Evolutionary conservation across 2,329 filamentous ascomycete species (phyloP).

Genomic region (Hortaea werneckii): DNA sequence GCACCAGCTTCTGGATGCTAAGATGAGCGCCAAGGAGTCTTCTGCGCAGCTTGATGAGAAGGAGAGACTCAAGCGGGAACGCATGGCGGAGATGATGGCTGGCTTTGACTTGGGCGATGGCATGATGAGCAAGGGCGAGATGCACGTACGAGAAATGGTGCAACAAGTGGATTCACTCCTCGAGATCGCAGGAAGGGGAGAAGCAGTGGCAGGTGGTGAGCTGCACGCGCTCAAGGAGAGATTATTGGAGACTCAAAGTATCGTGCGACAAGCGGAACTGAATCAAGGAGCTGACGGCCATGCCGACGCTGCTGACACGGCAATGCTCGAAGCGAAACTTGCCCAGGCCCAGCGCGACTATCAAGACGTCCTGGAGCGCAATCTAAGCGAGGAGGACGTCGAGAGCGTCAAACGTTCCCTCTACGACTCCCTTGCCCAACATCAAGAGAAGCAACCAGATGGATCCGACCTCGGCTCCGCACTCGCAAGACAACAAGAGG

Average conservation of each 20-base stretch:
- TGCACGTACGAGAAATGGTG: conserved; percentile 72
- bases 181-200: conserved; percentile 65
- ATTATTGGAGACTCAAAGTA: conserved; percentile 80
- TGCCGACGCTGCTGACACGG: conserved; percentile 48
- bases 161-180: conserved; percentile 71
- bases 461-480: conserved; percentile 63
- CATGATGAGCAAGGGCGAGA: conserved; percentile 87
- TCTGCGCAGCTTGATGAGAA: conserved; percentile 88
- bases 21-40: conserved; percentile 93
- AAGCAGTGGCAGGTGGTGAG: conserved; percentile 71
- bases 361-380: conserved; percentile 68
- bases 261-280: conserved; percentile 85
- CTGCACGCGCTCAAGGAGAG: conserved; percentile 66
- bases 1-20: conserved; percentile 87
- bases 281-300: conserved; percentile 63
- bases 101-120: conserved; percentile 91
- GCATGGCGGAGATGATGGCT: conserved; percentile 99
- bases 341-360: conserved; percentile 70
- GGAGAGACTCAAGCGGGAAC: conserved; percentile 96
- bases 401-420: conserved; percentile 76
- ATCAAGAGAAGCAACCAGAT: conserved; percentile 28
- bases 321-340: conserved; percentile 66
- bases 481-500: conserved; percentile 64
- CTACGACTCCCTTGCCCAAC: conserved; percentile 64
- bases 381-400: conserved; percentile 66